phyloP scores from a whole-genome alignment of 495 filamentous ascomycete genomes.

The Penicillium robsamsonii region DNA sequence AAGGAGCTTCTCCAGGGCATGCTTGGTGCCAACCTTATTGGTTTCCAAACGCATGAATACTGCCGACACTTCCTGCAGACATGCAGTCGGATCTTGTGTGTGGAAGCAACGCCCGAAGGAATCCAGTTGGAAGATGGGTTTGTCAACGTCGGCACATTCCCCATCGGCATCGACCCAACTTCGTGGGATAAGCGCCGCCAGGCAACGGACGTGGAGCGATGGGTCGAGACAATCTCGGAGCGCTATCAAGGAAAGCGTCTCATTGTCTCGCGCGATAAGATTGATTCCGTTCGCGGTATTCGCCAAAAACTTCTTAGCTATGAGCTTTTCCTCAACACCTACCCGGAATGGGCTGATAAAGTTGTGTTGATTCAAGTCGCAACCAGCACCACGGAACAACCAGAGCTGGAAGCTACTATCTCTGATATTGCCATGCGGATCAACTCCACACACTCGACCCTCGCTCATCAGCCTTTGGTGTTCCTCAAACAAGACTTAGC shows the following conservation, averaged over 20 bases:
- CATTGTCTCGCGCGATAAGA: slow-evolving; percentile 89
- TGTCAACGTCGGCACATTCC: slow-evolving; percentile 71
- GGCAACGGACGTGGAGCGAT: slow-evolving; percentile 67
- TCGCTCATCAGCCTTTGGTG: slow-evolving; percentile 87
- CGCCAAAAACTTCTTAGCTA: slow-evolving; percentile 89
- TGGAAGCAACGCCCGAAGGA: slow-evolving; percentile 83
- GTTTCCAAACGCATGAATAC: slow-evolving; percentile 91
- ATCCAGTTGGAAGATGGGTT: slow-evolving; percentile 90
- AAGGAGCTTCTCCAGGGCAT: slow-evolving; percentile 86
- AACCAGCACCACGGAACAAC: slow-evolving; percentile 80
- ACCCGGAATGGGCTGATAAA: slow-evolving; percentile 83
- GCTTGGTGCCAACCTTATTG: slow-evolving; percentile 84
- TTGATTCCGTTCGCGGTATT: slow-evolving; percentile 86
- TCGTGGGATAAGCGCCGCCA: slow-evolving; percentile 69
- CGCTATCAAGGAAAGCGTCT: slow-evolving; percentile 81
- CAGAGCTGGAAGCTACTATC: slow-evolving; percentile 80
- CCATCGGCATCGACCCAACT: slow-evolving; percentile 75
- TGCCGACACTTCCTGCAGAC: slow-evolving; percentile 90
- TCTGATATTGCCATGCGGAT: slow-evolving; percentile 91
- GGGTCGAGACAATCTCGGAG: slow-evolving; percentile 75
- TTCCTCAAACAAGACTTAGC: slow-evolving; percentile 92
- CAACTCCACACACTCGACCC: slow-evolving; percentile 80
- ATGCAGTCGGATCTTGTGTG: slow-evolving; percentile 79
- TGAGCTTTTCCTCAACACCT: slow-evolving; percentile 88
- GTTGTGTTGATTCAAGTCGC: slow-evolving; percentile 91